These are phyloP conservation scores for Cutaneotrichosporon sp. DNA, from an alignment of 1,284 basidiomycete species.

Conservation along the genomic window DNA sequence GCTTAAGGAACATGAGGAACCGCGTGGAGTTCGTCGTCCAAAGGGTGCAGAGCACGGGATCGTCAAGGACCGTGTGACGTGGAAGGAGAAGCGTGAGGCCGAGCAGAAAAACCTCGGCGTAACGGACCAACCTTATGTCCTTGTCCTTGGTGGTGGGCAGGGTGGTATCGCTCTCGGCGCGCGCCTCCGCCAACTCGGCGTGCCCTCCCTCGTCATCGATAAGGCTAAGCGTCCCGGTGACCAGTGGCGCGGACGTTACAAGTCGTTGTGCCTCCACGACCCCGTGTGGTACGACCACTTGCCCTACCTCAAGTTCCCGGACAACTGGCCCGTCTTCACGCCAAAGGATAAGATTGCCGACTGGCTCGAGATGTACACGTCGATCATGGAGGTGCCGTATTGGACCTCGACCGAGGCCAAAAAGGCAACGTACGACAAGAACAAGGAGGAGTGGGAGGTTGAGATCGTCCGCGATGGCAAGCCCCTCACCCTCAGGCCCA, in stretches of 20 bases:
- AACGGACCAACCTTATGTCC: constrained; percentile 32
- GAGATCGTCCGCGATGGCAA: constrained; percentile 52
- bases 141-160: constrained; percentile 33
- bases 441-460: constrained; percentile 56
- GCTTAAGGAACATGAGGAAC: constrained; percentile 57
- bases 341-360: constrained; percentile 55
- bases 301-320: constrained; percentile 55
- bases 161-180: constrained; percentile 42
- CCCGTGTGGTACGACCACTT: constrained; percentile 57
- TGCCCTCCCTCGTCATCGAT: constrained; percentile 51
- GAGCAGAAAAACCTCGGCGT: constrained; percentile 21
- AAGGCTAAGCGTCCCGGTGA: constrained; percentile 49
- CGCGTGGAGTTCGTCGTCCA: constrained; percentile 22
- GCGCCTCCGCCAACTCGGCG: constrained; percentile 49
- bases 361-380: constrained; percentile 43
- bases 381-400: constrained; percentile 38
- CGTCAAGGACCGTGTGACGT: constrained; percentile 27
- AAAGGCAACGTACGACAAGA: constrained; percentile 52
- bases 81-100: constrained; percentile 37
- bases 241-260: constrained; percentile 57
- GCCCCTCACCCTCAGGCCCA: constrained; percentile 57
- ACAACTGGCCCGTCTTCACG: constrained; percentile 61
- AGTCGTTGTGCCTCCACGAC: constrained; percentile 62
- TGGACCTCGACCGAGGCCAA: constrained; percentile 56
- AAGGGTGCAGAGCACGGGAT: constrained; percentile 25